phyloP scores from a whole-genome alignment of 768 basidiomycete genomes.

The Lentinula guzmanii region DNA sequence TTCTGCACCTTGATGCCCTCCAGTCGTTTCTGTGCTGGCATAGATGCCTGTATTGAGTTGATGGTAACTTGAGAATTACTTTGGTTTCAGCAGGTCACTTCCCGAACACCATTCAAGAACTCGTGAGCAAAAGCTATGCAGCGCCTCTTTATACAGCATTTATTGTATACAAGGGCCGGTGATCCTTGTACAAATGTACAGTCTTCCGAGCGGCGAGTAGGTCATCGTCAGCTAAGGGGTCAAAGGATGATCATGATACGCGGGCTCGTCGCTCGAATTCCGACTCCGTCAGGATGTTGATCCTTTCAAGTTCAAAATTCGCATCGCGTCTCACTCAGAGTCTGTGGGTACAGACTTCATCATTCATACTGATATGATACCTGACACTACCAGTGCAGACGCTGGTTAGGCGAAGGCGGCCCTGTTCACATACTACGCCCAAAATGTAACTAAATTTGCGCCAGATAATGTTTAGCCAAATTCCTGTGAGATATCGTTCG shows the following conservation, averaged over 20 bases:
- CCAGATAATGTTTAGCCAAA: neutral
- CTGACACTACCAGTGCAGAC: neutral
- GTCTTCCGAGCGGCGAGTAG: neutral
- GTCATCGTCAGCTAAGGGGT: too few species aligned
- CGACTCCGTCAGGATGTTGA: neutral
- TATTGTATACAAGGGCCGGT: neutral
- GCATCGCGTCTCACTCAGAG: too few species aligned
- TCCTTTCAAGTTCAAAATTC: too few species aligned
- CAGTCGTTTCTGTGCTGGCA: neutral
- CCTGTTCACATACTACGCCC: too few species aligned
- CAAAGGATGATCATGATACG: neutral
- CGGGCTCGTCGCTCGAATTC: neutral
- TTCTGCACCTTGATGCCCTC: neutral
- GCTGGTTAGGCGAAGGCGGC: too few species aligned
- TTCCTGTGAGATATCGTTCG: neutral
- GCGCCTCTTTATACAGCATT: neutral
- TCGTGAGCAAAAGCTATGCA: neutral
- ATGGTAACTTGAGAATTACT: neutral
- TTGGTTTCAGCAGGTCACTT: neutral
- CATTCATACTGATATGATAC: too few species aligned
- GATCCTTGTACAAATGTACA: neutral
- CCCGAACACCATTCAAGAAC: neutral
- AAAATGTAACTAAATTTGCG: neutral
- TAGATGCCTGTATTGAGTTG: neutral
- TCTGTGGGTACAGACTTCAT: too few species aligned